phyloP scores from a whole-genome alignment of 1,139 yeast species.

The Pneumocystis oryctolagi region DNA sequence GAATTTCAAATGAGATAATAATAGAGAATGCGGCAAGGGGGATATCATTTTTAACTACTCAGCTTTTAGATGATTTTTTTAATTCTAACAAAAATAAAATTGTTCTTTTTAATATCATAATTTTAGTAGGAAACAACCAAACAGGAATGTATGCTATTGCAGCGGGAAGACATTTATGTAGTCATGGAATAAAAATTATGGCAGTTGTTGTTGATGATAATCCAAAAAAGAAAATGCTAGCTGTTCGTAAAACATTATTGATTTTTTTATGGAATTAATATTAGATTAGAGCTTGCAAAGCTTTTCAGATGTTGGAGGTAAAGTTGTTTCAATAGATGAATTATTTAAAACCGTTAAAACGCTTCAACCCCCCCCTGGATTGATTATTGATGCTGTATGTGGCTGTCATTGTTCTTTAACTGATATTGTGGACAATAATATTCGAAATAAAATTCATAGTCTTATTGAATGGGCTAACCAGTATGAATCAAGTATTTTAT shows the following conservation, averaged over 20 bases:
- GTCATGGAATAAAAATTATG: constrained; percentile 2
- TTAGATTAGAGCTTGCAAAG: not conserved
- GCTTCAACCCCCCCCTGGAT: constrained; percentile 63
- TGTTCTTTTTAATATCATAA: not conserved
- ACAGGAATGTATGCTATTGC: constrained; percentile 1
- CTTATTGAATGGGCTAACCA: constrained; percentile 56
- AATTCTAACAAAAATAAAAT: not conserved
- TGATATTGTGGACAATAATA: constrained; percentile 36
- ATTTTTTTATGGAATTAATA: not conserved
- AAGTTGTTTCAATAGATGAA: not conserved
- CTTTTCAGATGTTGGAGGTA: constrained; percentile 1
- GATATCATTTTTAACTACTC: not conserved
- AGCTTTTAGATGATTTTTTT: not conserved
- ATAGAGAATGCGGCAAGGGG: not conserved
- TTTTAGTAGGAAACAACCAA: constrained; percentile 1
- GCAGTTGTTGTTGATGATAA: constrained; percentile 1
- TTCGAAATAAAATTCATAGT: constrained; percentile 27
- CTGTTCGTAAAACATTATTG: not conserved
- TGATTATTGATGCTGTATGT: constrained; percentile 66
- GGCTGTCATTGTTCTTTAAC: constrained; percentile 51
- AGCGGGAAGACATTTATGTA: constrained; percentile 4
- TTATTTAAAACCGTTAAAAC: constrained; percentile 32
- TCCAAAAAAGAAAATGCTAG: not conserved
- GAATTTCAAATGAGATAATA: not conserved
- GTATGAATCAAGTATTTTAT: constrained; percentile 39